Base-by-base conservation (phyloP, 345 rosid genomes). In the Mallotus nudiflorus region DNA sequence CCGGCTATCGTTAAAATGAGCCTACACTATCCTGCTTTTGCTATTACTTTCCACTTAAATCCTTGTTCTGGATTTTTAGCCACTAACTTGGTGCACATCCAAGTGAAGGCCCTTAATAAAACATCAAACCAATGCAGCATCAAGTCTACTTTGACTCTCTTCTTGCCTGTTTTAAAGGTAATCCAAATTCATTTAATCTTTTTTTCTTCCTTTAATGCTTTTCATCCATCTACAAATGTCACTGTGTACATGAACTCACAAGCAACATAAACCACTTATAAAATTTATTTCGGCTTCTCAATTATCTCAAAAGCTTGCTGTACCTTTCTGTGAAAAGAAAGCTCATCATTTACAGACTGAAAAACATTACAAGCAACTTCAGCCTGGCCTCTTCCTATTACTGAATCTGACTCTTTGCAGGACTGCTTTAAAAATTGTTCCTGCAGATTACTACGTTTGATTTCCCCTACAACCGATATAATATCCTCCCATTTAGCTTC, bases 371-470 rank as follows among this genome's bases (percentile, higher is more conserved):
- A 78, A 29, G 46, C 59, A 44, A 56, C 35, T 61, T 63, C 70
- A 50, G 33, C 35, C 48, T 33, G 37, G 59, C 15, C 50, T 35
- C 51, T 73, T 40, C 56, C 78, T 44, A 62, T 59, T 29, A 42
- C 79, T 13, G 52, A 48, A 18, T 8, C 71, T 0, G 45, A 59
- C 19, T 49, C 65, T 69, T 53, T 68, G 42, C 80, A 75, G 73
- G 86, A 77, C 58, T 69, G 56, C 81, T 82, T 77, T 67, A 82
- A 82, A 74, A 79, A 48, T 58, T 83, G 81, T 70, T 79, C 84
- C 85, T 67, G 77, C 85, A 49, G 67, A 62, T 65, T 65, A 62
- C 65, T 31, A 44, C 51, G 79, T 77, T 29, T 48, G 6, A 66
- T 72, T 35, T 65, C 65, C 14, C 42, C 71, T 53, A 58, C 59